Conservation (phyloP, 345 rosid genomes). For the Clausena lansium region DNA sequence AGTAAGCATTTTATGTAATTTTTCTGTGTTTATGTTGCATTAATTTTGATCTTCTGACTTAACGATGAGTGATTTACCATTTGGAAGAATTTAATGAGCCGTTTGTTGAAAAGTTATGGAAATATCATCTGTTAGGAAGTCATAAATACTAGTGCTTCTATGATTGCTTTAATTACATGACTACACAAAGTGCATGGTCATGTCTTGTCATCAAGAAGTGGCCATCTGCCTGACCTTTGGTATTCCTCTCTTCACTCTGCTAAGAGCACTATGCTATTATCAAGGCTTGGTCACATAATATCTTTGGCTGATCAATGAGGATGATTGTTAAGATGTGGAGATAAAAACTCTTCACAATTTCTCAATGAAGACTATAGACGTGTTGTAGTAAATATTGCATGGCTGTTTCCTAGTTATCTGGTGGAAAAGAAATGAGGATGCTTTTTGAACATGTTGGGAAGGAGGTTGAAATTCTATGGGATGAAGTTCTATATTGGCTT, state of each 20-base stretch:
- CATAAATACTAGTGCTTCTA: background rate
- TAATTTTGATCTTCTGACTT: background rate
- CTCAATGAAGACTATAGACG: background rate
- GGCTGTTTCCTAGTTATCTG: background rate
- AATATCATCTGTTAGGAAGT: background rate
- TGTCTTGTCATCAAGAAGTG: background rate
- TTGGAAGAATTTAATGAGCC: background rate
- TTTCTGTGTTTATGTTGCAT: background rate
- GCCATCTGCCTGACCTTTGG: background rate
- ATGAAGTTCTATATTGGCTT: background rate
- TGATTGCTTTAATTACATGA: background rate
- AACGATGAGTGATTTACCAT: background rate
- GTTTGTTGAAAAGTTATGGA: background rate
- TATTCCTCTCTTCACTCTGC: background rate
- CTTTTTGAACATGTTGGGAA: background rate
- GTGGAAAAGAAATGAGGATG: background rate
- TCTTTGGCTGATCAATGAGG: background rate
- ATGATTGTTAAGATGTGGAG: background rate
- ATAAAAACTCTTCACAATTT: background rate
- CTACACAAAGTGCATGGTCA: background rate
- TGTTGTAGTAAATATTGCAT: background rate
- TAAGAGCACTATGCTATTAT: background rate
- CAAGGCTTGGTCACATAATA: background rate
- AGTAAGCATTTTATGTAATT: conserved; percentile 43
- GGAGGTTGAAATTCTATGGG: background rate